These are phyloP conservation scores for Lentinula boryana DNA, from an alignment of 768 basidiomycete species.

Conservation along the genomic window DNA sequence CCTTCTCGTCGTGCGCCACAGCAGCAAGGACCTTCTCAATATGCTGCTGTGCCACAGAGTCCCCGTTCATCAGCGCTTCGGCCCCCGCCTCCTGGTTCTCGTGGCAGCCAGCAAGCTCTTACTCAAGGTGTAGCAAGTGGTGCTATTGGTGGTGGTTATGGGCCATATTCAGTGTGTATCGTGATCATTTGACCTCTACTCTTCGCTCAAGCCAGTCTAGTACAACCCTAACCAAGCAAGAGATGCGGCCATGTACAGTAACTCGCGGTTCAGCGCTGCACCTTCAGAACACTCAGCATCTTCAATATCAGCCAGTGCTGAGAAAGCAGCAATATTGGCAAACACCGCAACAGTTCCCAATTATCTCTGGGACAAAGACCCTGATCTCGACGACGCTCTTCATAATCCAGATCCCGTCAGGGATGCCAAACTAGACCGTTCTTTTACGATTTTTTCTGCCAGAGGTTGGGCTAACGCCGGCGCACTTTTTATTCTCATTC, in stretches of 20 bases:
- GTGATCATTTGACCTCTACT: slow-evolving; percentile 3
- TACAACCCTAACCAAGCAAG: slow-evolving; percentile 48
- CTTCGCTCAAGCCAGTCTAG: slow-evolving; percentile 25
- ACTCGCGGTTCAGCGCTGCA: slow-evolving; percentile 50
- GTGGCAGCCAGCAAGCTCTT: slow-evolving; percentile 34
- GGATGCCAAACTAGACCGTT: slow-evolving; percentile 50
- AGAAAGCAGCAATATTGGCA: slow-evolving; percentile 23
- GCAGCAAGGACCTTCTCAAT: slow-evolving; percentile 42
- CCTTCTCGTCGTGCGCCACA: slow-evolving; percentile 34
- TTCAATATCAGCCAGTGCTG: slow-evolving; percentile 18
- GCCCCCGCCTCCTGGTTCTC: slow-evolving; percentile 19
- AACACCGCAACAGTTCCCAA: slow-evolving; percentile 62
- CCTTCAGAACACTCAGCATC: slow-evolving; percentile 31
- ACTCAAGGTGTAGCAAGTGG: slow-evolving; percentile 79
- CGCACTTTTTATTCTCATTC: slow-evolving; percentile 62
- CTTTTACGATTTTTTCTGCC: slow-evolving; percentile 69
- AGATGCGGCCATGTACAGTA: slow-evolving; percentile 38
- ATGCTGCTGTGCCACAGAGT: slow-evolving; percentile 59
- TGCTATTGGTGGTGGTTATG: slow-evolving; percentile 73
- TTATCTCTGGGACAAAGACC: slow-evolving; percentile 77
- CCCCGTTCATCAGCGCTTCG: slow-evolving; percentile 15
- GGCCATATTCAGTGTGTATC: slow-evolving; percentile 74
- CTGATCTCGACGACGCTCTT: slow-evolving; percentile 84
- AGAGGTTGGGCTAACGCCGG: slow-evolving; percentile 82
- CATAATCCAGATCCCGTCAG: slow-evolving; percentile 84